Base-by-base conservation (phyloP, 805 yeast genomes). In the Allodekkera sacchari region DNA sequence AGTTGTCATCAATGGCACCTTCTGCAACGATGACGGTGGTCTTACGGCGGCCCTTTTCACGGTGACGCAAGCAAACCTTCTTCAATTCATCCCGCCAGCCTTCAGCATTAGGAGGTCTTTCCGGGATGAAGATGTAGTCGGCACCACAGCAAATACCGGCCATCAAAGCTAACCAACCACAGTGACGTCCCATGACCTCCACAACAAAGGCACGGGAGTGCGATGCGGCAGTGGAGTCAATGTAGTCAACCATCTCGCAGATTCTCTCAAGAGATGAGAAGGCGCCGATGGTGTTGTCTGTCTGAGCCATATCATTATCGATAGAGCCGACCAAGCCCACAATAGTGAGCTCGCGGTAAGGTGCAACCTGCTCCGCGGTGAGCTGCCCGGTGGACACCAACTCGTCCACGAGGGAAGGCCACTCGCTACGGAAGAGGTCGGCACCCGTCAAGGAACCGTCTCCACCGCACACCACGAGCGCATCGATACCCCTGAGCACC, bases 141-240 rank as follows among this genome's bases (percentile, higher is more conserved):
- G 94, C 89, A 41, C 87, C 74, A 11, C 85, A 75, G 10, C 85
- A 71, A 37, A 82, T 66, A 42, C 92, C 94, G 12, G 89, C 77
- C 81, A 80, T 74, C 39, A 82, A 61, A 1, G 83, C 89, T 41
- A 82, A 65, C 94, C 94, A 82, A 41, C 94, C 94, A 63, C 94
- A 82, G 54, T 82, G 87, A 57, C 94, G 68, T 38, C 94, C 94
- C 94, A 82, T 82, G 13, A 82, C 94, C 60, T 82, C 94, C 25
- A 82, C 76, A 25, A 82, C 83, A 48, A 82, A 82, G 4, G 89
- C 92, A 52, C 94, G 63, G 19, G 85, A 79, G 54, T 82, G 94
- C 1, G 88, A 80, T 32, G 72, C 71, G 16, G 94, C 94, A 16
- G 94, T 82, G 16, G 88, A 85, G 53, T 81, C 89, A 38, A 82